Base-by-base conservation (phyloP, 805 yeast species). In the Pichia heedii region DNA sequence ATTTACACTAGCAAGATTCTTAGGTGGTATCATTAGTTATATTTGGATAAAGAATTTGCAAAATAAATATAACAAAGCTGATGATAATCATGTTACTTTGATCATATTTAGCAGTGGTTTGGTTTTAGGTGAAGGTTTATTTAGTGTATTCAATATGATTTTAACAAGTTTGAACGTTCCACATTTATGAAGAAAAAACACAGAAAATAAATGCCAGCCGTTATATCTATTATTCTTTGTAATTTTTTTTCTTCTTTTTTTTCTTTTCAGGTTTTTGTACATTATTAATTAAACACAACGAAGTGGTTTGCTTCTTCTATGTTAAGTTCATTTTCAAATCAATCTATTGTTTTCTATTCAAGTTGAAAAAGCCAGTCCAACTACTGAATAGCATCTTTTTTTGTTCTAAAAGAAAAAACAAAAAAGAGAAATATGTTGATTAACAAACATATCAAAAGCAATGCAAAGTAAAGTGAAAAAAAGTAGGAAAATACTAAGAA, bases 51-150 rank as follows among this genome's bases (percentile, higher is more conserved):
- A 30, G 13, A 62, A 58, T 34, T 60, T 42, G 3, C 19, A n/a
- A 4, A 32, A 32, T 8, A 50, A 53, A 16, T 7, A 19, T 16
- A 29, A 26, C 11, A 30, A 21, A 10, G 11, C 20, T 37, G 41
- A 37, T 12, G 27, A 37, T 37, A 35, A 33, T n/a, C 78, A 76
- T 49, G 85, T 93, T 1, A 71, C 71, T 36, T 73, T 90, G 78
- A 87, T 90, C 48, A 88, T 90, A 18, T 78, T 87, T 53, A 85
- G 96, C 55, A 81, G 94, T 53, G 98, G 98, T 0, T 68, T 90
- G 47, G 95, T 90, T 3, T 66, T 90, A 19, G 98, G 98, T 16
- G 98, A 90, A 63, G 97, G 98, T 2, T 68, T 90, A 39, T 77
- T 87, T 54, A 85, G 96, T 55, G 83, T 85, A 12, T 66, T 84